Percentiles rank a stretch among this genome's conserved stretches.
Conservation (phyloP, 108 stramenopile genomes). For the Cylindrotheca closterium region DNA sequence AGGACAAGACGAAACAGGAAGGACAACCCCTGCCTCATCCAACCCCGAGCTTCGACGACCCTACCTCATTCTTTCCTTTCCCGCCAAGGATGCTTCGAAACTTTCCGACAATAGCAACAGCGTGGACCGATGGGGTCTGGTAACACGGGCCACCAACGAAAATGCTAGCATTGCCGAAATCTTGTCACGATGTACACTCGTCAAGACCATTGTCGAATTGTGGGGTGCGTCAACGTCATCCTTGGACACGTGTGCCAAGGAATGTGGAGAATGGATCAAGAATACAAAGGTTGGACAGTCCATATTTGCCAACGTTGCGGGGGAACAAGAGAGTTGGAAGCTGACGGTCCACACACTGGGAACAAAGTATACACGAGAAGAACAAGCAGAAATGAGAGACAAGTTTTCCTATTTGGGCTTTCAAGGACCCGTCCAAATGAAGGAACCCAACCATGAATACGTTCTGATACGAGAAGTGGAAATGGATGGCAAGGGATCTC, state of each 20-base stretch:
- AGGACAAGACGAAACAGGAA: background rate
- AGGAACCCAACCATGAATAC: conserved; percentile 61
- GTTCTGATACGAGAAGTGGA: conserved; percentile 75
- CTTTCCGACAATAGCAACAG: conserved; percentile 3
- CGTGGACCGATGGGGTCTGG: conserved; percentile 3
- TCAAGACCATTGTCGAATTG: conserved; percentile 73
- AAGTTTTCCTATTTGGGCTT: conserved; percentile 50
- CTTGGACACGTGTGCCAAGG: conserved; percentile 48
- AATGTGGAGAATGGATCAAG: conserved; percentile 6
- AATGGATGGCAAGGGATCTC: conserved; percentile 56
- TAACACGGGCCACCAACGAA: conserved; percentile 9
- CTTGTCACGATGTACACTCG: conserved; percentile 62
- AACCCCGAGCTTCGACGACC: conserved; percentile 18
- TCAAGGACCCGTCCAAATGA: conserved; percentile 71
- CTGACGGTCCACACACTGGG: conserved; percentile 80
- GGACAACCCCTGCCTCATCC: background rate
- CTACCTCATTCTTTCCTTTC: conserved; percentile 36
- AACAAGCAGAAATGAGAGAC: conserved; percentile 70
- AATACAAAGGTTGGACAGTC: conserved; percentile 14
- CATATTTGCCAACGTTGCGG: conserved; percentile 11
- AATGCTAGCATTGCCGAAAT: conserved; percentile 34
- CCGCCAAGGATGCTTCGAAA: background rate
- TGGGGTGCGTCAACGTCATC: conserved; percentile 53
- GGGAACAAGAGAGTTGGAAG: conserved; percentile 58
- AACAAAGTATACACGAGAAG: conserved; percentile 59